Percentiles rank a stretch among this genome's conserved stretches.
These are phyloP conservation scores for Lagenidium giganteum DNA, from an alignment of 352 stramenopile genomes.

Conservation along the genomic window DNA sequence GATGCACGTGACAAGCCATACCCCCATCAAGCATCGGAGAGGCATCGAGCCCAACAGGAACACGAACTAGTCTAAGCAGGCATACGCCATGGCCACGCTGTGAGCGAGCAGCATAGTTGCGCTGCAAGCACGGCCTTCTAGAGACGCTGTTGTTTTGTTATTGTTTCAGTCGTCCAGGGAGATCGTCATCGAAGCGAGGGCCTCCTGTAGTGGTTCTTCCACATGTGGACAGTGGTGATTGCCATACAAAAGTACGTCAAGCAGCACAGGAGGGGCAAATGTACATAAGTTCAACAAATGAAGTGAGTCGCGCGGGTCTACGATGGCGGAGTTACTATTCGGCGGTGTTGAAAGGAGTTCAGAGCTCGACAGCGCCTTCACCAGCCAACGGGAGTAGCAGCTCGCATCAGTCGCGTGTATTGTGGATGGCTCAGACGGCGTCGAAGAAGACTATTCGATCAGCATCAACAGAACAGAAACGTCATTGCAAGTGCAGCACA, in stretches of 20 bases:
- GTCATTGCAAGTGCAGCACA: too few species aligned
- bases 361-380: background rate
- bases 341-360: conserved; percentile 6
- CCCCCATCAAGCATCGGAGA: background rate
- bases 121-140: conserved; percentile 17
- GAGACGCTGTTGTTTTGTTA: conserved; percentile 21
- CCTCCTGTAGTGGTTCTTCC: background rate
- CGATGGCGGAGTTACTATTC: background rate
- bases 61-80: background rate
- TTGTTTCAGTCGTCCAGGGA: conserved; percentile 20
- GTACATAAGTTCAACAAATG: conserved; percentile 5
- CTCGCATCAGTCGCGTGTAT: background rate
- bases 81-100: background rate
- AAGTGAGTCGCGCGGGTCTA: conserved; percentile 3
- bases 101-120: conserved; percentile 12
- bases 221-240: conserved; percentile 11
- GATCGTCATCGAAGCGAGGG: conserved; percentile 10
- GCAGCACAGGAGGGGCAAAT: conserved; percentile 6
- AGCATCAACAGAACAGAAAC: too few species aligned
- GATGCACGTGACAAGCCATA: background rate
- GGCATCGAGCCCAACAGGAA: background rate
- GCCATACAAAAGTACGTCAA: conserved; percentile 5
- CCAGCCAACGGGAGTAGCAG: background rate
- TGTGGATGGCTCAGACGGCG: conserved; percentile 4
- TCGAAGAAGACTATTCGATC: background rate